A percentile compares a stretch with the other conserved stretches of the same genome.
phyloP scores from a whole-genome alignment of 305 asterid genomes.

The Withania somnifera region DNA sequence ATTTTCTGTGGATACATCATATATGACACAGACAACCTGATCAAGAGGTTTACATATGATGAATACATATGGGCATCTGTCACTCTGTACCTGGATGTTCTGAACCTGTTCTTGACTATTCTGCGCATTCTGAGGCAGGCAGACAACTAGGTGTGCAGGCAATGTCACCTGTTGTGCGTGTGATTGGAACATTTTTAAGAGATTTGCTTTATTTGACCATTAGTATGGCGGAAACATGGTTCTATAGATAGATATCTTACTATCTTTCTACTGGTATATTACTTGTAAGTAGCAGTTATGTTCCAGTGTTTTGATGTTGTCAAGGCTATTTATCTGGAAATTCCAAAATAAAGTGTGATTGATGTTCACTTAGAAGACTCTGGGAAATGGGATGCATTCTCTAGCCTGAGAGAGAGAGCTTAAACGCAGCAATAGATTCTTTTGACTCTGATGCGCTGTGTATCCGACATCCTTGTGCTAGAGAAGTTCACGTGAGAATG shows the following conservation, averaged over 20 bases:
- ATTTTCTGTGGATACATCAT: slow-evolving; percentile 84
- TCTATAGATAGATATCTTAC: not conserved
- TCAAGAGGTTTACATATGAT: slow-evolving; percentile 88
- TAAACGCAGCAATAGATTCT: not conserved
- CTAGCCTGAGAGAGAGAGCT: not conserved
- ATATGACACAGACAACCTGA: slow-evolving; percentile 80
- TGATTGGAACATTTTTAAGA: not conserved
- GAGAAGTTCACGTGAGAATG: not conserved
- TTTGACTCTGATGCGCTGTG: not conserved
- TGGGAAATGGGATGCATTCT: not conserved
- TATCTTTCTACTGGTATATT: not conserved
- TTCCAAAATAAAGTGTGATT: not conserved
- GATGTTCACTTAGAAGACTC: not conserved
- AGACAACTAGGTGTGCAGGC: slow-evolving; percentile 35
- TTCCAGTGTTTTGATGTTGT: not conserved
- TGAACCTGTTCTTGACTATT: slow-evolving; percentile 87
- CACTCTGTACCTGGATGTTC: slow-evolving; percentile 78
- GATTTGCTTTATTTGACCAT: not conserved
- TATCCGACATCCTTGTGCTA: not conserved
- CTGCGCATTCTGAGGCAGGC: slow-evolving; percentile 76
- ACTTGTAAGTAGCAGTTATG: not conserved
- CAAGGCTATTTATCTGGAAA: not conserved
- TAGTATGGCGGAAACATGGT: not conserved
- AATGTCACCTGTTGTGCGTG: not conserved
- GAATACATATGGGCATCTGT: slow-evolving; percentile 96